Base-by-base conservation (phyloP, 768 basidiomycete genomes). In the Galerina sulciceps region DNA sequence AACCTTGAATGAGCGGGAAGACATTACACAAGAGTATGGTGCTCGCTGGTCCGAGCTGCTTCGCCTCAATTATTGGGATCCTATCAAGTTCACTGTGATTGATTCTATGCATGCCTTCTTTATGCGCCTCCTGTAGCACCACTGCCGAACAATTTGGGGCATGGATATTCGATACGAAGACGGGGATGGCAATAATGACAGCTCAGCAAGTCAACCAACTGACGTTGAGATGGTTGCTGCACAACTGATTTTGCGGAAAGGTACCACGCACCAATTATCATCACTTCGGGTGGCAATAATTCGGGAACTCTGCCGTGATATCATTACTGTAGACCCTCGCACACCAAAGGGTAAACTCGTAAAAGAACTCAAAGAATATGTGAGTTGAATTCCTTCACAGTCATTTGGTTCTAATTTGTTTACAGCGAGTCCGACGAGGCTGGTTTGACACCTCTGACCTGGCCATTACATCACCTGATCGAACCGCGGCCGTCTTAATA, bases 71-170 rank as follows among this genome's bases (percentile, higher is more conserved):
- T 77, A 78, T 57, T 77, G 74, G 75, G 61, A 75, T 35, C 70
- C 70, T 1, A 67, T 65, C 6, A 38, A 17, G 6, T 69, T 63
- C 20, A 31, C 65, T 0, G 58, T 72, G 0, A 62, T 75, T 10
- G 74, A 79, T 23, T 57, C 65, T 0, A 78, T 79, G 75, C 76
- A 78, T 31, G 60, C 65, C 1, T 61, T 76, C 13, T 65, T 67
- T 46, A 60, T 76, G 0, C 56, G 63, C n/a, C 43, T 69, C 1
- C 44, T 72, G 13, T 53, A 65, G 22, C 57, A 61, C 10, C 73
- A 74, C 43, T 61, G 62, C 26, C 60, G 65, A 0, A 55, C 65
- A 0, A 51, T 72, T n/a, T 69, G 53, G 53, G 59, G 62, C 10
- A 65, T 65, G 58, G 42, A 57, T 11, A 23, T 58, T 0, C 5